A percentile compares a stretch with the other conserved stretches of the same genome.
phyloP scores from a whole-genome alignment of 352 stramenopile species.

The Globisporangium okanoganense region DNA sequence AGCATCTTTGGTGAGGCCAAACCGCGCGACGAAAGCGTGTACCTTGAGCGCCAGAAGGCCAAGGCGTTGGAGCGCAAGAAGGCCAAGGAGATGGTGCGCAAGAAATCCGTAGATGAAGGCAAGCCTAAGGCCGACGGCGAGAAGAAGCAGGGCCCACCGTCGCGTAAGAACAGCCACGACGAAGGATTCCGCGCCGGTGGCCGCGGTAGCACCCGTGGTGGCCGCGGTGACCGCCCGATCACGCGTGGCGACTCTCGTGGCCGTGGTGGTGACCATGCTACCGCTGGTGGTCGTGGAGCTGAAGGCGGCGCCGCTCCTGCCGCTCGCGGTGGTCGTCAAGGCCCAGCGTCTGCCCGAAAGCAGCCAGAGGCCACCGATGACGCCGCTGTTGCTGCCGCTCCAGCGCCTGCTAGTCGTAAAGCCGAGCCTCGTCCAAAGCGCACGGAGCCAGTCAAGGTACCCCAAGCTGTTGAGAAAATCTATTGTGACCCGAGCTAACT shows the following conservation, averaged over 20 bases:
- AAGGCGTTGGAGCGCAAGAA: conserved; percentile 25
- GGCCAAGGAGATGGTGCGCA: conserved; percentile 20
- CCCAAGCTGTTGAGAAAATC: not conserved
- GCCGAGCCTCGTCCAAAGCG: conserved; percentile 45
- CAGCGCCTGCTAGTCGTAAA: conserved; percentile 28
- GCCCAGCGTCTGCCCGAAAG: conserved; percentile 1
- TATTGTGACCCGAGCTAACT: not conserved
- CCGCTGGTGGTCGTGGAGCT: conserved; percentile 14
- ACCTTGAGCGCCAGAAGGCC: conserved; percentile 65
- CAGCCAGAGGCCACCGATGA: conserved; percentile 25
- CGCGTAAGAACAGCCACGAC: conserved; percentile 47
- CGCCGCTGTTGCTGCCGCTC: conserved; percentile 1
- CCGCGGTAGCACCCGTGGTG: conserved; percentile 30
- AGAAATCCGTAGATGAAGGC: conserved; percentile 14
- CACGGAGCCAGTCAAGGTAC: conserved; percentile 39
- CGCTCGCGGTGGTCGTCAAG: conserved; percentile 21
- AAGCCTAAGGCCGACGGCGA: conserved; percentile 30
- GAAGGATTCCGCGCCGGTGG: conserved; percentile 21
- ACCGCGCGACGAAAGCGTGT: conserved; percentile 65
- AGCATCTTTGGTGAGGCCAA: conserved; percentile 87
- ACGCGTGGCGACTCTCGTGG: conserved; percentile 22
- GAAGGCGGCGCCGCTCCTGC: conserved; percentile 19
- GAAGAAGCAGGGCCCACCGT: conserved; percentile 13
- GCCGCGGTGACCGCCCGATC: conserved; percentile 25
- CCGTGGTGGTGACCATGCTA: conserved; percentile 33